Conservation (phyloP, 768 basidiomycete species). For the Nidularia pulvinata region DNA sequence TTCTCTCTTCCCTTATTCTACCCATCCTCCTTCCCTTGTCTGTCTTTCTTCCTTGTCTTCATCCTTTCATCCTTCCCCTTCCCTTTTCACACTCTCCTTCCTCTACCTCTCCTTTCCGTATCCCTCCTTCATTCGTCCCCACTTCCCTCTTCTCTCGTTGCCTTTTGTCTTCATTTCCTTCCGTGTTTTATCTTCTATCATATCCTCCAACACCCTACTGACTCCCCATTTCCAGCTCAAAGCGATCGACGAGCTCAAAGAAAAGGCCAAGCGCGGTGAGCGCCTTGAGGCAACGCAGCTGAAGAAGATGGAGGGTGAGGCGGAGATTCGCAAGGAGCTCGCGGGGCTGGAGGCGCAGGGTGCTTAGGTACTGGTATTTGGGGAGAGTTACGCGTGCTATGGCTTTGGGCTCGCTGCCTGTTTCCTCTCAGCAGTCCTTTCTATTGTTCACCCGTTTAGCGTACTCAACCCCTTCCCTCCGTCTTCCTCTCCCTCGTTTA, state of each 20-base stretch:
- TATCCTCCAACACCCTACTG: not conserved
- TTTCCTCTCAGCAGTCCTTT: no score
- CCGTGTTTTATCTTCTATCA: not conserved
- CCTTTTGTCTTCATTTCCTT: not conserved
- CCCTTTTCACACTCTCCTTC: no score
- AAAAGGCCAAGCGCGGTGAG: conserved; percentile 87
- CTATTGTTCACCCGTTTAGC: no score
- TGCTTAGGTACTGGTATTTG: no score
- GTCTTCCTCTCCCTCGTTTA: not conserved
- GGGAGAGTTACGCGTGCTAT: no score
- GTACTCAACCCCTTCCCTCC: not conserved
- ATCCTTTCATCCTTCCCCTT: no score
- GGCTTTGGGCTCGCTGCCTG: no score
- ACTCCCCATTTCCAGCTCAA: conserved; percentile 61
- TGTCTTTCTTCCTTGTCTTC: no score
- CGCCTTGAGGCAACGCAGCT: conserved; percentile 93
- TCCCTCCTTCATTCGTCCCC: conserved; percentile 53
- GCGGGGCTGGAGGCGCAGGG: conserved; percentile 24
- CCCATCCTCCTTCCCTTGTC: no score
- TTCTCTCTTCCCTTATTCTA: no score
- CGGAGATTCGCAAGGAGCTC: conserved; percentile 82
- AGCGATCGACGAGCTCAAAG: conserved; percentile 98
- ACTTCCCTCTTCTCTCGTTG: not conserved
- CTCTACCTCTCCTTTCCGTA: no score
- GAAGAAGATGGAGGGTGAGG: conserved; percentile 95